Conservation (phyloP, 805 yeast genomes). For the Candida pseudoglaebosa region DNA sequence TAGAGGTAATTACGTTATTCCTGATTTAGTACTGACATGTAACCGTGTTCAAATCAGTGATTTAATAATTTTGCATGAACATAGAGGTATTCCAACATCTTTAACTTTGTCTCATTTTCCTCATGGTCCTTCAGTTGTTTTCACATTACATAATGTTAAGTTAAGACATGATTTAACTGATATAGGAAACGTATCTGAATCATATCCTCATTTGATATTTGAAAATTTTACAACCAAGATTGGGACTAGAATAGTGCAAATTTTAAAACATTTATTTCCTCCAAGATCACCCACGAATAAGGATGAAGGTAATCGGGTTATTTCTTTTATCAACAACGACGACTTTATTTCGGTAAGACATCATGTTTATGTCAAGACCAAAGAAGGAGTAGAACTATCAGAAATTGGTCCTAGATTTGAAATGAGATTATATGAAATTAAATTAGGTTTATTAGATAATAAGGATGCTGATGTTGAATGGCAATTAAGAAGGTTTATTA, state of each 20-base stretch:
- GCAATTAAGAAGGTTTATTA: conserved; percentile 86
- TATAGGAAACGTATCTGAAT: conserved; percentile 85
- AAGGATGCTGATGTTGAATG: conserved; percentile 98
- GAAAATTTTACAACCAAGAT: conserved; percentile 80
- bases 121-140: conserved; percentile 94
- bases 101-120: conserved; percentile 92
- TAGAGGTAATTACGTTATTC: conserved; percentile 88
- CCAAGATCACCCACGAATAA: conserved; percentile 79
- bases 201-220: conserved; percentile 89
- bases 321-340: conserved; percentile 84
- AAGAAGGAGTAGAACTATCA: conserved; percentile 84
- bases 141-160: conserved; percentile 91
- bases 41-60: conserved; percentile 79
- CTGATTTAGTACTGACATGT: conserved; percentile 81
- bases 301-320: conserved; percentile 77
- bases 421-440: conserved; percentile 86
- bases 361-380: conserved; percentile 87
- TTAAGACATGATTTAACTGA: conserved; percentile 87
- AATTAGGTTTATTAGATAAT: conserved; percentile 87
- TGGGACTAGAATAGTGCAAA: conserved; percentile 77
- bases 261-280: conserved; percentile 87
- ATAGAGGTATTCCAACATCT: conserved; percentile 97
- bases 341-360: conserved; percentile 95
- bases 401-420: conserved; percentile 99
- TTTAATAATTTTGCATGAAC: conserved; percentile 84